These are phyloP conservation scores for Fusarium armeniacum DNA, from an alignment of 2,329 filamentous ascomycete genomes.

Conservation along the genomic window DNA sequence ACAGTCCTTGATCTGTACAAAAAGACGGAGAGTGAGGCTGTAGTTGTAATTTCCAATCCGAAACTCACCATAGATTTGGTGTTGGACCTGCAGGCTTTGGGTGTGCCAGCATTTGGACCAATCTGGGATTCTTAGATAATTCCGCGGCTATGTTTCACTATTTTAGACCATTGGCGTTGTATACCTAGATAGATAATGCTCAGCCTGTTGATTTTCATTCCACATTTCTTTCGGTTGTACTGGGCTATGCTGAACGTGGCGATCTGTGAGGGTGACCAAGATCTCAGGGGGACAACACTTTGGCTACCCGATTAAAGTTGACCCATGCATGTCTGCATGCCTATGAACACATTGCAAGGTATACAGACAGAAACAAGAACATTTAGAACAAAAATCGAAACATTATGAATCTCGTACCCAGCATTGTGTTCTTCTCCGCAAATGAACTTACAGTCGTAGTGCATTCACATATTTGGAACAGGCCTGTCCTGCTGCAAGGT, in stretches of 20 bases:
- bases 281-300: accelerated
- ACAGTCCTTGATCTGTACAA: constrained; percentile 63
- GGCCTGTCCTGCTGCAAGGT: neutral
- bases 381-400: neutral
- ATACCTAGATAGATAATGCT: neutral
- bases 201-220: neutral
- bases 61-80: constrained; percentile 73
- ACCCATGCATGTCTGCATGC: accelerated
- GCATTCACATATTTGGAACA: neutral
- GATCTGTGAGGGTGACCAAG: neutral
- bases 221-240: no score
- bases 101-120: constrained; percentile 75
- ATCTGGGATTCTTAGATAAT: constrained; percentile 69
- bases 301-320: no score
- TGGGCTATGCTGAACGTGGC: neutral
- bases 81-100: constrained; percentile 72
- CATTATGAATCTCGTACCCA: neutral
- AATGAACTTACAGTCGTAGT: neutral
- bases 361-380: neutral
- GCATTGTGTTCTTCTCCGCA: neutral
- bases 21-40: constrained; percentile 71
- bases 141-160: neutral
- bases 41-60: constrained; percentile 78
- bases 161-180: neutral
- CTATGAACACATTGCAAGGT: neutral